Conservation (phyloP, 1,284 basidiomycete species). For the Salmacisia buchloeana region DNA sequence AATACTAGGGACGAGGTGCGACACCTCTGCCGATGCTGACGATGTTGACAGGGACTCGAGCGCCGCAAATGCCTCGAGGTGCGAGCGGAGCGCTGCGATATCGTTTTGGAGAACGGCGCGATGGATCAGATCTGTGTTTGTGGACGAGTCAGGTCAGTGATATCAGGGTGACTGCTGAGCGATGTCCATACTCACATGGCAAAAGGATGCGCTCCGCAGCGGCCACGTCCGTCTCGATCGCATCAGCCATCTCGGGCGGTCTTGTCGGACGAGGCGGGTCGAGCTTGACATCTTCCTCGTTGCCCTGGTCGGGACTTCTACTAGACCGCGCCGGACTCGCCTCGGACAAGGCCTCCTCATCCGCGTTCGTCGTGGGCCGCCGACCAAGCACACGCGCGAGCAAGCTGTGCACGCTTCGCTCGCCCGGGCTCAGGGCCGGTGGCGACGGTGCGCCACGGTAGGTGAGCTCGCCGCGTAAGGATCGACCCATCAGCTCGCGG, state of each 20-base stretch:
- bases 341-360: not conserved
- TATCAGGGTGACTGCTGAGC: not conserved
- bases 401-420: constrained; percentile 16
- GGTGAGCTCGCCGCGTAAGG: constrained; percentile 82
- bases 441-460: not conserved
- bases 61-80: constrained; percentile 22
- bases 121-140: constrained; percentile 22
- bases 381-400: not conserved
- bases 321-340: too few species aligned
- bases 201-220: not conserved
- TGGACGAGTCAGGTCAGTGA: not conserved
- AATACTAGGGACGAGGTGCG: too few species aligned
- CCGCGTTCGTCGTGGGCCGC: constrained; percentile 2
- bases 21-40: too few species aligned
- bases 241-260: not conserved
- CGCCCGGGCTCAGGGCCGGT: constrained; percentile 15
- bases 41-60: not conserved
- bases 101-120: constrained; percentile 24
- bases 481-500: constrained; percentile 68
- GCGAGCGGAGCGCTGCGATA: constrained; percentile 23
- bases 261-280: too few species aligned
- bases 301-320: too few species aligned
- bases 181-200: not conserved
- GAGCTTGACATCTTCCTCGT: too few species aligned
- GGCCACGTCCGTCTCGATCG: not conserved